These are phyloP conservation scores for Globisporangium parvum DNA, from an alignment of 352 stramenopile species.

Conservation along the genomic window DNA sequence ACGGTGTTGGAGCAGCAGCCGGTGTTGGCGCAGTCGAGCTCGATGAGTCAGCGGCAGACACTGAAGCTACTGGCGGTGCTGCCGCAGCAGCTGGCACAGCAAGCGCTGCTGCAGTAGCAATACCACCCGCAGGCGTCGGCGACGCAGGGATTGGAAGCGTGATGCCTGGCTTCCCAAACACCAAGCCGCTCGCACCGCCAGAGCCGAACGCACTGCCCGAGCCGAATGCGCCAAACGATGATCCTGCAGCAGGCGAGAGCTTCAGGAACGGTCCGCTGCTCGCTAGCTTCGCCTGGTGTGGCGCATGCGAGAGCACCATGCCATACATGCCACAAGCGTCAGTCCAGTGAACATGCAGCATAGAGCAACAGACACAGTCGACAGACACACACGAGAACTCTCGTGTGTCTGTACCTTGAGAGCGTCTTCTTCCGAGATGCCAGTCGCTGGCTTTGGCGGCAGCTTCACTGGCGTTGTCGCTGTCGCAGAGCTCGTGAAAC, in stretches of 20 bases:
- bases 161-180: slow-evolving; percentile 76
- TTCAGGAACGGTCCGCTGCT: slow-evolving; percentile 28
- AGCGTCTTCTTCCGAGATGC: not conserved
- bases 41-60: not conserved
- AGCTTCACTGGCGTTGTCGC: slow-evolving; percentile 6
- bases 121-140: slow-evolving; percentile 18
- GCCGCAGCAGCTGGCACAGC: not conserved
- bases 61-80: not conserved
- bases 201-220: slow-evolving; percentile 47
- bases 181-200: slow-evolving; percentile 42
- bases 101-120: not conserved
- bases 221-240: no score
- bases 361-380: not conserved
- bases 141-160: slow-evolving; percentile 60
- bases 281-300: slow-evolving; percentile 4
- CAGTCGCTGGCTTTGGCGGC: slow-evolving; percentile 3
- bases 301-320: no score
- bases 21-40: not conserved
- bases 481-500: not conserved
- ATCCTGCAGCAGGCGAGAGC: slow-evolving; percentile 17
- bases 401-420: slow-evolving; percentile 3
- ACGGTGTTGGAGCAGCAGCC: not conserved
- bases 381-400: not conserved
- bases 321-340: not conserved
- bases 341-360: not conserved